Base-by-base conservation (phyloP, 2,329 filamentous ascomycete species). In the Atkinsonella texensis region DNA sequence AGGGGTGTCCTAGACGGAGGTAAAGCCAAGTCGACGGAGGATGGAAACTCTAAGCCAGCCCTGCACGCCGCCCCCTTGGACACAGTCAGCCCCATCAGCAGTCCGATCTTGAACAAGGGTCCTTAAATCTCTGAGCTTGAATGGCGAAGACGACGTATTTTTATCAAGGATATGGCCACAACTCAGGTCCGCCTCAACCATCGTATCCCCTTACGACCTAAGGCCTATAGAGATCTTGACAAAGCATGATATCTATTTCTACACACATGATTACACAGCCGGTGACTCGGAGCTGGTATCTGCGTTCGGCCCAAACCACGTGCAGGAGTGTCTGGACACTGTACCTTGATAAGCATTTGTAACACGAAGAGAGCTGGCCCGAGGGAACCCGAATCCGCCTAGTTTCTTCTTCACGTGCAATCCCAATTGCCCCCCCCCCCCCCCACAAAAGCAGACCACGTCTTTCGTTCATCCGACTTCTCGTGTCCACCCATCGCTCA, bases 21-120 rank as follows among this genome's bases (percentile, higher is more conserved):
- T 46, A 75, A 73, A 55, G 76, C 73, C 2, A 86, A 77, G 71
- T 63, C 70, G 38, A 62, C 68, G 40, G 63, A 62, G 42, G 74
- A 72, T 4, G 74, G 72, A 47, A 65, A 69, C 15, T 74, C 75
- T 47, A 87, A 86, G 62, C 93, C 93, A 15, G 90, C 93, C 3
- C 70, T 97, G 55, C 93, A 97, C 65, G 84, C 88, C 5, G 91
- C 87, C 23, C 88, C 90, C 1, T 69, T 97, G 44, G 87, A 95
- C 65, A 80, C 79, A 12, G 79, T 90, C 51, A 80, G 77, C 57
- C 76, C 79, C 1, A 55, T 70, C 18, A 60, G 62, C n/a, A 76
- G 72, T 50, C 72, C 73, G 4, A 35, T 60, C 42, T 35, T 33
- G 17, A 44, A 20, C 35, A 23, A 31, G 6, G 31, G 8, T 2